Base-by-base conservation (phyloP, 1,284 basidiomycete species). In the Sanguinoderma infundibulare region DNA sequence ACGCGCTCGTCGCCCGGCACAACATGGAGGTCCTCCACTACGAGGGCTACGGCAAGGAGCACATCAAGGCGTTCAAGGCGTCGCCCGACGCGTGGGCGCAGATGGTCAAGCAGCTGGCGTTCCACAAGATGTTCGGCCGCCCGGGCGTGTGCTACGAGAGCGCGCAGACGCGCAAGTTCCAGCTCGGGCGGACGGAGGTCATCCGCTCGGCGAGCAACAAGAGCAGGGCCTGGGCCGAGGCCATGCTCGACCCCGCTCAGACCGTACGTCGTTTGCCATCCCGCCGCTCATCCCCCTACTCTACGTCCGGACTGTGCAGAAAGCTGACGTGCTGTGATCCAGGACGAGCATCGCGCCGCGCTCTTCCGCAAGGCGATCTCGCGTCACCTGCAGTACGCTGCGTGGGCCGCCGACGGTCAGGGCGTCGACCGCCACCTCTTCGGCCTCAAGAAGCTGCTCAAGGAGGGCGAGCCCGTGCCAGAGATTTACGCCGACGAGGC, bases 351-450 rank as follows among this genome's bases (percentile, higher is more conserved):
- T 59, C 85, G 94, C 5, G 85, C 87, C 15, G 77, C 78, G 49
- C 81, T 94, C 50, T 95, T 98, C 82, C 85, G 89, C 61, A 82
- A 81, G 26, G 97, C 97, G 1, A 89, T 89, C 10, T 79, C 84
- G 42, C 84, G 96, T 51, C 98, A 99, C 78, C 81, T 95, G 67
- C 85, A 92, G 74, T 98, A 98, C 75, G 88, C 93, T 2, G 82
- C 84, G 5, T 96, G 94, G 88, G 96, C 96, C 1, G 94, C 96
- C 5, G 94, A 98, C 66, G 97, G 92, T 0, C 91, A 95, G 75
- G 98, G 96, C 55, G 95, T 99, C 28, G 98, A 99, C 76, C 85
- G 97, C 40, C 97, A 99, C 78, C 79, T 99, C 59, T 98, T 97
- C 75, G 98, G 95, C 15, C 78, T 98, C 69, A 98, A 95, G 82